Percentiles rank a stretch among this genome's conserved stretches.
Evolutionary conservation across 1,284 basidiomycete genomes (phyloP).

Genomic region (Apiotrichum akiyoshidainum): DNA sequence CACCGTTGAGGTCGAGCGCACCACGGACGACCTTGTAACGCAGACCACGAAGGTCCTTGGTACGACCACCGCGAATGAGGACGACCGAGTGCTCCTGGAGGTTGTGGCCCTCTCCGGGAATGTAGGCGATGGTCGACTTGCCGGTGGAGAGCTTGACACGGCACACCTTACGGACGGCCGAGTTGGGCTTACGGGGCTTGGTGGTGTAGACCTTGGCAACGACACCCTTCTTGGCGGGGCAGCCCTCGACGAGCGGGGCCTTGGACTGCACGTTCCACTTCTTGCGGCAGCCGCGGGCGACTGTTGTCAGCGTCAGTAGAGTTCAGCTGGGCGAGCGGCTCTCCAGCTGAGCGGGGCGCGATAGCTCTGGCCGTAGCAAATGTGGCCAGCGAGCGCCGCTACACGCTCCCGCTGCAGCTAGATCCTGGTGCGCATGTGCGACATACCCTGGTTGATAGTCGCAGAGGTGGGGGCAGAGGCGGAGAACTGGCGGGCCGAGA

Average conservation of each 20-base stretch:
- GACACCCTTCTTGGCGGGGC: conserved; percentile 85
- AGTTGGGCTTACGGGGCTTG: conserved; percentile 98
- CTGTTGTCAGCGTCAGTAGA: conserved; percentile 3
- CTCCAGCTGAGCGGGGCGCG: no score
- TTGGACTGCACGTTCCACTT: conserved; percentile 53
- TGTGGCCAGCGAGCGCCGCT: no score
- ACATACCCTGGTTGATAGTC: conserved; percentile 71
- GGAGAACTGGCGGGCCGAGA: conserved; percentile 61
- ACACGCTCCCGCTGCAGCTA: neutral
- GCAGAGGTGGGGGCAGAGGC: conserved; percentile 58
- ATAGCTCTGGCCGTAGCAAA: no score
- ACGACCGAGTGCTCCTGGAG: conserved; percentile 97
- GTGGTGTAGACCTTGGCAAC: conserved; percentile 76
- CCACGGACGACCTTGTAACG: conserved; percentile 94
- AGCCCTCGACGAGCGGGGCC: conserved; percentile 72
- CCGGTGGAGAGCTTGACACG: conserved; percentile 90
- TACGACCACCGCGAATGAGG: conserved; percentile 85
- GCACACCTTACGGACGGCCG: conserved; percentile 94
- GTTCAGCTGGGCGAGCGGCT: no score
- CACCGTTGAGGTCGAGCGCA: conserved; percentile 84
- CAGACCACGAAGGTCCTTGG: conserved; percentile 96
- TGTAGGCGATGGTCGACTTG: conserved; percentile 86
- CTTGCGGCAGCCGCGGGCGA: conserved; percentile 47
- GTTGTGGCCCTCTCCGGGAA: conserved; percentile 97
- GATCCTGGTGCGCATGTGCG: no score